Conservation (phyloP, 331 rosid genomes). For the Saraca asoca region DNA sequence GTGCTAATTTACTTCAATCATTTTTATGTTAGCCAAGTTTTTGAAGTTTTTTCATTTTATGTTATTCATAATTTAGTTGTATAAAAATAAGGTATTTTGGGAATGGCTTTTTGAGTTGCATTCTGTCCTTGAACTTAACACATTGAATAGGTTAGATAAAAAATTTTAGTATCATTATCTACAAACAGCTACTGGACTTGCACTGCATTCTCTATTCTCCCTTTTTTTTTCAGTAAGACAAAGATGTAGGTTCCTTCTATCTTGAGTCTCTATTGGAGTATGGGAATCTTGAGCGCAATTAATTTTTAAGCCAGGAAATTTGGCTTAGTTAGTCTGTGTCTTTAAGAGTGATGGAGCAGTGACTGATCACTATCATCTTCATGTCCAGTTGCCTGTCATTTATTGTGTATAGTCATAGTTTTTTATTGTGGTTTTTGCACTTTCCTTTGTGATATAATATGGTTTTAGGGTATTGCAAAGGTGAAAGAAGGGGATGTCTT, state of each 20-base stretch:
- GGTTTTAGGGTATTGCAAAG: neutral
- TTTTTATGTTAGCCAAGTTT: constrained; percentile 9
- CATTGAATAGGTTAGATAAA: neutral
- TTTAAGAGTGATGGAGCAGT: constrained; percentile 25
- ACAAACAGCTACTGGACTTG: constrained; percentile 10
- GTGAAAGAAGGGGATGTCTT: neutral
- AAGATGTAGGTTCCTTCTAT: neutral
- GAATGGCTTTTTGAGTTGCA: constrained; percentile 15
- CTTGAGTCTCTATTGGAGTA: constrained; percentile 13
- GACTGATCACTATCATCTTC: neutral
- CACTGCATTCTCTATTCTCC: constrained; percentile 1
- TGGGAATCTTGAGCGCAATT: neutral
- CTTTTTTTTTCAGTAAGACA: neutral
- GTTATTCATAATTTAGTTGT: constrained; percentile 3
- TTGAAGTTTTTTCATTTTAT: constrained; percentile 17
- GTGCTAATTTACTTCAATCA: constrained; percentile 17
- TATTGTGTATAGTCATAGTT: neutral
- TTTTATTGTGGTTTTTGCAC: neutral
- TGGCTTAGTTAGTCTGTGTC: neutral
- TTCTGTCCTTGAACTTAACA: constrained; percentile 25
- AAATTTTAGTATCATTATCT: constrained; percentile 13
- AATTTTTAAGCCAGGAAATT: neutral
- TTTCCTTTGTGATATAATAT: neutral
- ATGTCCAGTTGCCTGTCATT: neutral
- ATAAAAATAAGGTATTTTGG: constrained; percentile 6